These are phyloP conservation scores for Harrya chromipes DNA, from an alignment of 768 basidiomycete genomes.

Conservation along the genomic window DNA sequence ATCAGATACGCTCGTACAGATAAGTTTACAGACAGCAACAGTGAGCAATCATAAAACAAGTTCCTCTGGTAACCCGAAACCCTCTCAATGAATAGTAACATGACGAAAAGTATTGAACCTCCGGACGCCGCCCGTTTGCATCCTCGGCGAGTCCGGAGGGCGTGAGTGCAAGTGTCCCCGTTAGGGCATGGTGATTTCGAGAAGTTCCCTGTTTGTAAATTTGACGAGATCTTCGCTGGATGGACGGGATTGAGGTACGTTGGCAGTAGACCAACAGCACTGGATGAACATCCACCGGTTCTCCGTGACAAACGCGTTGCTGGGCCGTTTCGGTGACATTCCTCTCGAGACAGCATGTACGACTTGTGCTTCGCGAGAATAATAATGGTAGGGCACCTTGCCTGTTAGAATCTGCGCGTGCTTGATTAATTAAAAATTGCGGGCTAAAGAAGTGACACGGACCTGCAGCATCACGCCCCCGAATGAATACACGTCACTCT, in stretches of 20 bases:
- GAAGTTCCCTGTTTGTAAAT: conserved; percentile 7
- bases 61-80: too few species aligned
- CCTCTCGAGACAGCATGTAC: conserved; percentile 11
- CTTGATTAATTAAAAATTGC: not conserved
- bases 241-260: conserved; percentile 28
- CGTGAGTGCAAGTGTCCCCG: too few species aligned
- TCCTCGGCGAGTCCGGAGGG: too few species aligned
- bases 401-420: conserved; percentile 8
- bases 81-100: too few species aligned
- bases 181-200: not conserved
- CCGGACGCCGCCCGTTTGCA: too few species aligned
- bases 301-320: conserved; percentile 2
- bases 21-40: too few species aligned
- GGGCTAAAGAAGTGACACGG: not conserved
- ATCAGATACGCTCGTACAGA: too few species aligned
- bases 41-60: too few species aligned
- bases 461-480: conserved; percentile 33
- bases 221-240: conserved; percentile 25
- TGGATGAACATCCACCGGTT: conserved; percentile 11
- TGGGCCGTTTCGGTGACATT: conserved; percentile 10
- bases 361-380: conserved; percentile 8
- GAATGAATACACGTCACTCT: conserved; percentile 20
- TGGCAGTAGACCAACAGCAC: conserved; percentile 21
- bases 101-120: too few species aligned
- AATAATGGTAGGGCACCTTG: conserved; percentile 15